Evolutionary conservation across 164 flowering plant species (phyloP).

Genomic region (Stephania japonica): DNA sequence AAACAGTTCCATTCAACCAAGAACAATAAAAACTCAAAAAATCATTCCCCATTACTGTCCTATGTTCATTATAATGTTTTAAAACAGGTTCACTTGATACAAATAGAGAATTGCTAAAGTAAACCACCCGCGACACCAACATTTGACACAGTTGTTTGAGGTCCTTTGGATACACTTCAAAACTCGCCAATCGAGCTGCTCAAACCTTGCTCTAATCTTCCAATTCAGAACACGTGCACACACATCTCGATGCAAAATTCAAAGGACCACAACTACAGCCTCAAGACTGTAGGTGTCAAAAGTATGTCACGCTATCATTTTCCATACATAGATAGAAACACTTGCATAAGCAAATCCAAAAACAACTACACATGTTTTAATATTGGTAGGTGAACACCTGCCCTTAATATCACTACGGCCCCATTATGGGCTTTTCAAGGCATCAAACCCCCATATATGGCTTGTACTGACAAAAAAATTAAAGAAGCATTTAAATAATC

Average conservation of each 20-base stretch:
- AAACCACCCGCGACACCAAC: no score
- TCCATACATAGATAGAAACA: neutral
- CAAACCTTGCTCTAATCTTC: no score
- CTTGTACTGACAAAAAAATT: neutral
- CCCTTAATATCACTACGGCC: neutral
- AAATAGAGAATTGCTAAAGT: neutral
- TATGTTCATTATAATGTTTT: neutral
- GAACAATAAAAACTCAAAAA: neutral
- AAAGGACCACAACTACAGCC: no score
- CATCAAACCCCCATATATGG: conserved; percentile 1
- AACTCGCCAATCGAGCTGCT: no score
- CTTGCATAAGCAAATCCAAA: neutral
- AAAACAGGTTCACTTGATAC: neutral
- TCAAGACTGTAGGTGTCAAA: no score
- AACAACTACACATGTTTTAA: neutral
- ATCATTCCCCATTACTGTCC: neutral
- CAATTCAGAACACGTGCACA: no score
- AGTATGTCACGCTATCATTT: no score
- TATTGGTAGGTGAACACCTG: neutral
- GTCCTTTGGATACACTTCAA: no score
- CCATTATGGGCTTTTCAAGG: conserved; percentile 5
- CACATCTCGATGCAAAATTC: no score
- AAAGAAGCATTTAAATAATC: neutral
- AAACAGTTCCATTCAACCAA: neutral
- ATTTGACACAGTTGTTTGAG: no score